Percentiles rank a stretch among this genome's conserved stretches.
phyloP scores from a whole-genome alignment of 208 protist genomes.

The Herpetomonas tarakana region DNA sequence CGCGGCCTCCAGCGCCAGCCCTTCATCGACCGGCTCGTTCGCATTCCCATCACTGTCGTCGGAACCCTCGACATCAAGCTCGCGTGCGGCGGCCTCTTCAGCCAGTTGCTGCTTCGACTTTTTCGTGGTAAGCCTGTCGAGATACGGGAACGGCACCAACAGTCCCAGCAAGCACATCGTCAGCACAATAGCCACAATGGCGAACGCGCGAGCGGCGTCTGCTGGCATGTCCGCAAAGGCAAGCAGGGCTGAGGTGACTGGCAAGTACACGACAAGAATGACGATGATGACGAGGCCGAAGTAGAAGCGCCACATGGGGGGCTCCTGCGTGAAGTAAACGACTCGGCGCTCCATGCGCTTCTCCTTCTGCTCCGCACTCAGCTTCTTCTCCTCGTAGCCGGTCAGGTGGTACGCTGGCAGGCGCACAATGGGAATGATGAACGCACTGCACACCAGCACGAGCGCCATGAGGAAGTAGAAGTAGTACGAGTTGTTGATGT shows the following conservation, averaged over 20 bases:
- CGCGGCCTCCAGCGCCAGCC: conserved; percentile 3
- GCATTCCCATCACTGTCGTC: conserved; percentile 8
- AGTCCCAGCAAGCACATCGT: conserved; percentile 27
- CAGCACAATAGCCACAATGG: conserved; percentile 30
- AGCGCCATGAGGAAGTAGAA: conserved; percentile 57
- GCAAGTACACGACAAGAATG: conserved; percentile 48
- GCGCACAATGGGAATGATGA: conserved; percentile 36
- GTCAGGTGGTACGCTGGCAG: conserved; percentile 53
- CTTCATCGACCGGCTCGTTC: conserved; percentile 4
- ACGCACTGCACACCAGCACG: conserved; percentile 15
- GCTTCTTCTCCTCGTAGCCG: conserved; percentile 24
- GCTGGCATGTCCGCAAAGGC: conserved; percentile 31
- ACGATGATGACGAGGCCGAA: conserved; percentile 40
- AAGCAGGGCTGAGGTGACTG: conserved; percentile 30
- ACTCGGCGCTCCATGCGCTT: conserved; percentile 19
- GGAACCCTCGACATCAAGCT: too few relatives aligned
- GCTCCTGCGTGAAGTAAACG: conserved; percentile 42
- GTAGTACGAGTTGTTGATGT: conserved; percentile 19
- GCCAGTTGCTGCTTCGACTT: not conserved
- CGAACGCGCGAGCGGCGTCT: too few relatives aligned
- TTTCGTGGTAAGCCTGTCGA: conserved; percentile 1
- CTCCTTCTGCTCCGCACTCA: conserved; percentile 31
- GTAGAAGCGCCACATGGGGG: conserved; percentile 39
- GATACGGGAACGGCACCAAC: conserved; percentile 26
- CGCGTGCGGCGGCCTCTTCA: too few relatives aligned